These are phyloP conservation scores for Lyophyllum atratum DNA, from an alignment of 768 basidiomycete genomes.

Conservation along the genomic window DNA sequence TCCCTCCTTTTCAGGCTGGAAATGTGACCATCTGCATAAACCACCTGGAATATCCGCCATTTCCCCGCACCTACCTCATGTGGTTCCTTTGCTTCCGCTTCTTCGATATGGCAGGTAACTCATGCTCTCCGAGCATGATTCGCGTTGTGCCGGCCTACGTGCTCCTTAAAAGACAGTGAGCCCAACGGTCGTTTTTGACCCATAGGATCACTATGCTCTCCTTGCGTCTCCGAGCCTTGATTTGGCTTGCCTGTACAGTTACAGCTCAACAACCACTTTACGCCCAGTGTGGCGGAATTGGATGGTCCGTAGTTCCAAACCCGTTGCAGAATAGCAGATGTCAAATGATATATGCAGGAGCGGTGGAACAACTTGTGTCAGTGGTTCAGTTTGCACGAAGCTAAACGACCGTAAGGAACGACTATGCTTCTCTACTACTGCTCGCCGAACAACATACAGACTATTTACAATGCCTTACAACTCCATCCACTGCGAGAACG, in stretches of 20 bases:
- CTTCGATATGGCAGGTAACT: neutral
- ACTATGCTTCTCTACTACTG: neutral
- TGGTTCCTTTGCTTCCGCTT: conserved; percentile 1
- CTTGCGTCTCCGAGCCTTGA: conserved; percentile 18
- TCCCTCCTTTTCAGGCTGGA: neutral
- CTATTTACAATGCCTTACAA: conserved; percentile 52
- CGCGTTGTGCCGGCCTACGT: neutral
- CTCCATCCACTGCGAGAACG: conserved; percentile 22
- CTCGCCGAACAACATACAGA: conserved; percentile 27
- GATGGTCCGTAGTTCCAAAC: conserved; percentile 36
- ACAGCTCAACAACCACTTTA: conserved; percentile 43
- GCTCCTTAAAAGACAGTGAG: conserved; percentile 8
- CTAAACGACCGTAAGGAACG: conserved; percentile 43
- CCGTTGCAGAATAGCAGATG: neutral
- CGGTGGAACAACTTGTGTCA: conserved; percentile 49
- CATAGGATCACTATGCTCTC: conserved; percentile 6
- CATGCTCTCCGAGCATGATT: conserved; percentile 13
- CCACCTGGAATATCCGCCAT: conserved; percentile 19
- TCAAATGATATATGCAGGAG: conserved; percentile 33
- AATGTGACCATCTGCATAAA: neutral
- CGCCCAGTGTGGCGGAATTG: conserved; percentile 51
- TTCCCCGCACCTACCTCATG: conserved; percentile 23
- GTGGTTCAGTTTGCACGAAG: conserved; percentile 43
- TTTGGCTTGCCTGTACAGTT: conserved; percentile 23
- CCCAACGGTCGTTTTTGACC: neutral